These are phyloP conservation scores for Neurospora cerealis DNA, from an alignment of 495 filamentous ascomycete genomes.

Conservation along the genomic window DNA sequence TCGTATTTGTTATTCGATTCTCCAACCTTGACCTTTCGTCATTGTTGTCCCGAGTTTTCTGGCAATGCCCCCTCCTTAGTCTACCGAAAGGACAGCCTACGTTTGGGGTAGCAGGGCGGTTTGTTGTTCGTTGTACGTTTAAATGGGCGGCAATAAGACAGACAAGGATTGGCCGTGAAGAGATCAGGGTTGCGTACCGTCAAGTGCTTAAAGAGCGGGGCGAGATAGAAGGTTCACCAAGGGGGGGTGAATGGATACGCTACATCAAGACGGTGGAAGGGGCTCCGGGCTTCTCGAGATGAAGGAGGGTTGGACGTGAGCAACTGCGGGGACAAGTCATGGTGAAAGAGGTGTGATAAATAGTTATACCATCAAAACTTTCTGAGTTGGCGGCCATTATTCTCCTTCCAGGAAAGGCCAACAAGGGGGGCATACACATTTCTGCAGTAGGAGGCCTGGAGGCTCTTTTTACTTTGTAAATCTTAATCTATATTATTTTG, in stretches of 20 bases:
- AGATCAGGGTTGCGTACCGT: background rate
- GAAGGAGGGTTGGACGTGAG: background rate
- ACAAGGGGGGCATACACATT: background rate
- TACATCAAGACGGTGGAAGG: background rate
- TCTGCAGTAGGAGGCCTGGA: background rate
- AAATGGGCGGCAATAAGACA: background rate
- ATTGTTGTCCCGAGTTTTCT: background rate
- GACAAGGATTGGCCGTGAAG: background rate
- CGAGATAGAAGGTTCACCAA: background rate
- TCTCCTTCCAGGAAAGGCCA: background rate
- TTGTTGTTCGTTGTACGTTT: background rate
- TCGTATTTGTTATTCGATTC: background rate
- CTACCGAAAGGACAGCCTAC: background rate
- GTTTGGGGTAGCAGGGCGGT: background rate
- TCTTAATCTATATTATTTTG: background rate
- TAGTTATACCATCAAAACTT: background rate
- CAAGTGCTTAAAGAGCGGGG: background rate
- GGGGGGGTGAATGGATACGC: background rate
- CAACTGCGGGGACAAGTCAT: background rate
- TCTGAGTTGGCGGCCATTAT: background rate
- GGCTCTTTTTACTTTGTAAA: background rate
- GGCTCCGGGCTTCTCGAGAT: background rate
- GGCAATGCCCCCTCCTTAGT: background rate
- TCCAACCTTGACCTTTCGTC: background rate
- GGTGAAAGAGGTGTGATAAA: background rate